Percentiles rank a stretch among this genome's conserved stretches.
Evolutionary conservation across 495 filamentous ascomycete species (phyloP).

Genomic region (Patellaria atrata): DNA sequence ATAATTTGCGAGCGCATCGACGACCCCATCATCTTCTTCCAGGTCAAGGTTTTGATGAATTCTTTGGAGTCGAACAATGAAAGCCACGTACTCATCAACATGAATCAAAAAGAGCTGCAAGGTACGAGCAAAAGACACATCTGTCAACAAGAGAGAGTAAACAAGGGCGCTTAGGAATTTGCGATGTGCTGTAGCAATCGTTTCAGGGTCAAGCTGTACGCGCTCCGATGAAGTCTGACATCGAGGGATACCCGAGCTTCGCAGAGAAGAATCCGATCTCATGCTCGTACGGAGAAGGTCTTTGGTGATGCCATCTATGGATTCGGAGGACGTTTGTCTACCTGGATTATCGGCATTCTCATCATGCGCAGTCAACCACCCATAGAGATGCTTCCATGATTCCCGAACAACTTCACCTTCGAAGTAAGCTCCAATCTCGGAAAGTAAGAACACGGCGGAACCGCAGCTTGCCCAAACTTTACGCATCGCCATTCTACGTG

Average conservation of each 20-base stretch:
- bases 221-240: background rate
- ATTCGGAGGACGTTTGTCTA: too few species aligned
- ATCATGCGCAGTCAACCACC: conserved; percentile 27
- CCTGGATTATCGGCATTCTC: too few species aligned
- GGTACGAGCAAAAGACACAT: conserved; percentile 49
- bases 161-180: conserved; percentile 53
- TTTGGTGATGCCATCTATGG: too few species aligned
- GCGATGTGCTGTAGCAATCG: conserved; percentile 62
- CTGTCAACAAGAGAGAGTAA: conserved; percentile 55
- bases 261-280: background rate
- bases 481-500: conserved; percentile 49
- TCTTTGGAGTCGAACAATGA: conserved; percentile 52
- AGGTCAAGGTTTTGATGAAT: conserved; percentile 62
- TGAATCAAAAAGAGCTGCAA: conserved; percentile 57
- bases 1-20: conserved; percentile 57
- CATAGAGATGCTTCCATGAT: conserved; percentile 49
- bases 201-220: conserved; percentile 60
- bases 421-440: conserved; percentile 71
- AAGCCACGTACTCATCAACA: conserved; percentile 63
- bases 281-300: background rate
- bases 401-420: conserved; percentile 77
- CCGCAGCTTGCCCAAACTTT: conserved; percentile 76
- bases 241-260: background rate
- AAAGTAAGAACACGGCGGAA: conserved; percentile 73
- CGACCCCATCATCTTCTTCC: conserved; percentile 62